These are phyloP conservation scores for Sphaceloma murrayae DNA, from an alignment of 2,329 filamentous ascomycete genomes.

Conservation along the genomic window DNA sequence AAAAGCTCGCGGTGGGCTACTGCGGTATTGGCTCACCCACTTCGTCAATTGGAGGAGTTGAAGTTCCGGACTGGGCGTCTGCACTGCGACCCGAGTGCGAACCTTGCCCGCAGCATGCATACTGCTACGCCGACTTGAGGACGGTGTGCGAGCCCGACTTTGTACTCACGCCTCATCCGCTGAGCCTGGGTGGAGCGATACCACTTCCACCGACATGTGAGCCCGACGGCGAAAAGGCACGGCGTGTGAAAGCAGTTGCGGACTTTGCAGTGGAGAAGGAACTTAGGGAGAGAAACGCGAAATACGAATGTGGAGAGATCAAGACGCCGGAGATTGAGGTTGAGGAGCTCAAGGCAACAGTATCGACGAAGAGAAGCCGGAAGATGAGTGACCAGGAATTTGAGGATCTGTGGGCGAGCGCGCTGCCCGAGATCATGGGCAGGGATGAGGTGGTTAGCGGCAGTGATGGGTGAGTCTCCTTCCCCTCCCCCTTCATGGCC, in stretches of 20 bases:
- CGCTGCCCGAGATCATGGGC: constrained; percentile 59
- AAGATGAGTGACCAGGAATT: constrained; percentile 82
- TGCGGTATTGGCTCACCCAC: constrained; percentile 68
- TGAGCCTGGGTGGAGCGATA: constrained; percentile 69
- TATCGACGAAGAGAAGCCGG: constrained; percentile 67
- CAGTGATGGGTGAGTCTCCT: constrained; percentile 48
- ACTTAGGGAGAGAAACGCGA: constrained; percentile 72
- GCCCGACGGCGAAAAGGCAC: constrained; percentile 84
- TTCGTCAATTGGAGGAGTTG: constrained; percentile 48
- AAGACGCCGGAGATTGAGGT: constrained; percentile 57
- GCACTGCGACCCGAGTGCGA: constrained; percentile 74
- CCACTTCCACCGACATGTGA: constrained; percentile 88
- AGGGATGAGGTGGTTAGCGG: constrained; percentile 52
- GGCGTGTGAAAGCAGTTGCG: constrained; percentile 76
- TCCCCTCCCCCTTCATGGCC: constrained; percentile 20
- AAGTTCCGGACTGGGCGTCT: constrained; percentile 63
- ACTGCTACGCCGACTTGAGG: constrained; percentile 69
- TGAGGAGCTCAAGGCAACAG: constrained; percentile 63
- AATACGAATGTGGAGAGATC: constrained; percentile 78
- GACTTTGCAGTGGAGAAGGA: constrained; percentile 73
- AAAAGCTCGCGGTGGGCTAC: constrained; percentile 93
- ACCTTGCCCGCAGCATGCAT: constrained; percentile 79
- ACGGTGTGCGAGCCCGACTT: constrained; percentile 81
- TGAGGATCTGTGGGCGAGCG: constrained; percentile 72
- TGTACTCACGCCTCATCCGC: constrained; percentile 71